Evolutionary conservation across 495 filamentous ascomycete genomes (phyloP), one percentile per base, ranked within the genome.

Genomic region (Penicillium cataractarum): DNA sequence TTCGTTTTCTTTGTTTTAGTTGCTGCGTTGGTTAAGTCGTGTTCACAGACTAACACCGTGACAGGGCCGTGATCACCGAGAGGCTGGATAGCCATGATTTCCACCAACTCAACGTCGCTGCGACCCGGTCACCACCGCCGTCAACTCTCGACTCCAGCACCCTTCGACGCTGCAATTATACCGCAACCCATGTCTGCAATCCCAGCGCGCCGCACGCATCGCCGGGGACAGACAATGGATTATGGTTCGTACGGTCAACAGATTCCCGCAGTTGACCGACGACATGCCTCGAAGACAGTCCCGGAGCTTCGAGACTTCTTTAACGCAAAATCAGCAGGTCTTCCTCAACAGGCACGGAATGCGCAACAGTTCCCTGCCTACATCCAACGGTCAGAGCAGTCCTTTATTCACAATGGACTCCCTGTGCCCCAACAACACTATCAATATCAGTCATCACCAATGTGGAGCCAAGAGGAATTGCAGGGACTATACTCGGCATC

Each of bases 71-170:
- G 56, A 55, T 60, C 48, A 54, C 67, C 70, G 65, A 72, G 55
- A 58, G 68, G 68, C 70, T 58, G 54, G 61, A 42, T 35, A 73
- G 68, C 65, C 64, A 71, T 73, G 70, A 69, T 65, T 53, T 63
- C 62, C 62, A 54, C 63, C 60, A 56, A 58, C 39, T 49, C 69
- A 48, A 68, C 65, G 37, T 68, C 68, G 59, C 65, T 65, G 61
- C 63, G 65, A 22, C 62, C 61, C 65, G 70, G 70, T 70, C 86
- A 86, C 80, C 92, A 96, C 78, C 86, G 91, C 72, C 90, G 92
- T 74, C 92, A 94, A 80, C 89, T 92, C 70, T 97, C 92, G 69
- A 95, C 91, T 69, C 92, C 92, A 60, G 84, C 85, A 60, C 83
- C 82, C 66, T 90, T 89, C 76, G 89, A 91, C 71, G 83, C 84